Percentiles rank a stretch among this genome's conserved stretches.
These are phyloP conservation scores for Colletotrichum orbiculare DNA, from an alignment of 2,329 filamentous ascomycete species.

Conservation along the genomic window DNA sequence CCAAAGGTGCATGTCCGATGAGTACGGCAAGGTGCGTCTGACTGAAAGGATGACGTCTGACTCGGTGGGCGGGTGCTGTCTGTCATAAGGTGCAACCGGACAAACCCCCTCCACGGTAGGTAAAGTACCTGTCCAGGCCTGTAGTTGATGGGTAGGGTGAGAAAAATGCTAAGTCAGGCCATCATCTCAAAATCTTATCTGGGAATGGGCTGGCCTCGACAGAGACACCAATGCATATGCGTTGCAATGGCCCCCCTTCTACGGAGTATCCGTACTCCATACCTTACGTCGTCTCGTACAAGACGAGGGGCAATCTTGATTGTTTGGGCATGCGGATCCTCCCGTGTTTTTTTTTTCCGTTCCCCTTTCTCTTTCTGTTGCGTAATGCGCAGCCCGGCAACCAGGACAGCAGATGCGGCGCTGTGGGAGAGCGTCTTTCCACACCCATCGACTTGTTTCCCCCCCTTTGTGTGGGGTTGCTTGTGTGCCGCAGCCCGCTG, in stretches of 20 bases:
- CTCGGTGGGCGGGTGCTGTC: constrained; percentile 12
- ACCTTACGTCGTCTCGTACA: background rate
- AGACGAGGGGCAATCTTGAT: constrained; percentile 14
- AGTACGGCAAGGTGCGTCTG: constrained; percentile 5
- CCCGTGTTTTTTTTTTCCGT: background rate
- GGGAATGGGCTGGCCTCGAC: background rate
- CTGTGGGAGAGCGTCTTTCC: no score
- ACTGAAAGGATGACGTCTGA: constrained; percentile 26
- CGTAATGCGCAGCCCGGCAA: constrained; percentile 5
- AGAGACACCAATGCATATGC: background rate
- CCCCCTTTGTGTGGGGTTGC: background rate
- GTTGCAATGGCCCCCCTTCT: background rate
- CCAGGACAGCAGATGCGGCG: background rate
- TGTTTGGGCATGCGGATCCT: background rate
- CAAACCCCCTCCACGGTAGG: constrained; percentile 2
- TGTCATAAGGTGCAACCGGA: background rate
- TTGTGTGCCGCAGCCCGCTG: background rate
- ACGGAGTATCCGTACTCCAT: background rate
- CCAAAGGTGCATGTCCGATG: background rate
- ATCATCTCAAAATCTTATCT: constrained; percentile 9
- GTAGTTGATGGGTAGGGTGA: background rate
- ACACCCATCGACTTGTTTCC: background rate
- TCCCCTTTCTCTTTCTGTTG: background rate
- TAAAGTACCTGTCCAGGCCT: background rate
- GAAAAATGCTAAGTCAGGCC: background rate